phyloP scores from a whole-genome alignment of 495 filamentous ascomycete species.

The Neurospora tetrasperma region DNA sequence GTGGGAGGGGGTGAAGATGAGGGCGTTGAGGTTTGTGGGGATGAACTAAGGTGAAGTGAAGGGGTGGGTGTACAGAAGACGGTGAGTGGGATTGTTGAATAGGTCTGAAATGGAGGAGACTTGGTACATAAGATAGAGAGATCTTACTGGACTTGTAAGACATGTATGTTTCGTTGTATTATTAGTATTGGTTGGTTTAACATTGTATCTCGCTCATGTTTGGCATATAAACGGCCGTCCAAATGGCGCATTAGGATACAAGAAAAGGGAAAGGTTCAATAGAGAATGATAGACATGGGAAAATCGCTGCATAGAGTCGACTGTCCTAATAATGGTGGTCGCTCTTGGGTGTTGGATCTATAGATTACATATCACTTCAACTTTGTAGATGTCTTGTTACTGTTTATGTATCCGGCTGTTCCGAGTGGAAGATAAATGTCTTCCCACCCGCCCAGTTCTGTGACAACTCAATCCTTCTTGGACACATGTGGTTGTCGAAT shows the following conservation, averaged over 20 bases:
- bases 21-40: constrained; percentile 53
- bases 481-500: not conserved
- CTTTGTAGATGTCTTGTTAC: not conserved
- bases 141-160: not conserved
- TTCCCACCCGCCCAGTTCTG: not conserved
- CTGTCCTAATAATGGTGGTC: not conserved
- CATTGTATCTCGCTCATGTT: not conserved
- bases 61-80: not conserved
- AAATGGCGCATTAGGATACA: not conserved
- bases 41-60: constrained; percentile 31
- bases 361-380: not conserved
- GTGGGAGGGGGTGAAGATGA: constrained; percentile 83
- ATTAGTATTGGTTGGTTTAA: not conserved
- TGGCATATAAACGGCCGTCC: not conserved
- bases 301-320: not conserved
- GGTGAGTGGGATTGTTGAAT: not conserved
- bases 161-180: not conserved
- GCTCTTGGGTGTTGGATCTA: not conserved
- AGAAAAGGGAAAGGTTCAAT: not conserved
- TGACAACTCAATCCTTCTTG: not conserved
- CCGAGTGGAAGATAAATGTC: too few species aligned
- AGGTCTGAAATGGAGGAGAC: not conserved
- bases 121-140: not conserved
- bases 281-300: not conserved
- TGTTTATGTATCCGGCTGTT: not conserved